Base-by-base conservation (phyloP, 352 stramenopile genomes). In the Phytophthora tubulina region DNA sequence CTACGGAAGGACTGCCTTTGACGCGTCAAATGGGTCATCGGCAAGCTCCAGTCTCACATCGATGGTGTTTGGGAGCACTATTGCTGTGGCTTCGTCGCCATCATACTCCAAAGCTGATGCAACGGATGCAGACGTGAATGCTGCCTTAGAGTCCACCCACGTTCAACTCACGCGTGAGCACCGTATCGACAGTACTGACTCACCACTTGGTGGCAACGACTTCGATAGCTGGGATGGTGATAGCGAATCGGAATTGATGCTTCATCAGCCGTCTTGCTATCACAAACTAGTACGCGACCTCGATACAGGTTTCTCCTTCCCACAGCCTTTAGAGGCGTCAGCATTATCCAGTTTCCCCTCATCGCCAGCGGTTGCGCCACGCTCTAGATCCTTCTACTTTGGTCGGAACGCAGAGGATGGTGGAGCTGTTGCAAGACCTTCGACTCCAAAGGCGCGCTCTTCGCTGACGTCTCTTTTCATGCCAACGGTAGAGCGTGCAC, bases 271-370 rank as follows among this genome's bases (percentile, higher is more conserved):
- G 33, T 72, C 68, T 1, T 78, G 73, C 51, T 81, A 69, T 39
- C 76, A 89, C 57, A 82, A 80, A 63, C 70, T 91, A 31, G 79
- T 91, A 31, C 80, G 83, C 14, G 83, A 91, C 44, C 63, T 91
- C 15, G 81, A 91, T 66, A 55, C 73, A 9, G 83, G 83, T 0
- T 82, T 89, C 31, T 88, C 83, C 15, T 91, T 86, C 39, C 83
- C 83, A 8, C 78, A 88, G 49, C 62, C 63, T 4, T 51, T 88
- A 9, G 73, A 85, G 11, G 27, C 52, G 0, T 80, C 76, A 1
- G 60, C 58, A 5, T 36, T 85, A 32, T 38, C 66, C 17, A 82
- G 67, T 39, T 75, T 79, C 11, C 56, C 64, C 6, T 63, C 62
- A 0, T 82, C 63, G 4, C 66, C 67, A 36, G 38, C 70, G 3